A percentile compares a stretch with the other conserved stretches of the same genome.
These are phyloP conservation scores for Aristolochia californica DNA, from an alignment of 164 flowering plant genomes.

Conservation along the genomic window DNA sequence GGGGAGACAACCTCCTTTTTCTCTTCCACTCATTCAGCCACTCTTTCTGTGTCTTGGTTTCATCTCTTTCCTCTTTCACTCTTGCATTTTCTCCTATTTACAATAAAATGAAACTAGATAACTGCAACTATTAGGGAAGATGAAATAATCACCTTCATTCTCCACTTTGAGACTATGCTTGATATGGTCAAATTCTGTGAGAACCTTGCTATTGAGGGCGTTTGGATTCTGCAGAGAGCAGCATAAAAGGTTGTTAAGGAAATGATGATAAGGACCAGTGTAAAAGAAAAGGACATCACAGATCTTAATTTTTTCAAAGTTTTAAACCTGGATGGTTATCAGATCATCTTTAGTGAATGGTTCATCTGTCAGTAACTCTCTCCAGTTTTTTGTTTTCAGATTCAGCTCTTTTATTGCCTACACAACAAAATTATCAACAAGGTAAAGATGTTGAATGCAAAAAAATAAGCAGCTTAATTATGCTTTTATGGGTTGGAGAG, in stretches of 20 bases:
- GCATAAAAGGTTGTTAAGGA: background rate
- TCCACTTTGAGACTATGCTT: conserved; percentile 72
- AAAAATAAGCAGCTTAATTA: background rate
- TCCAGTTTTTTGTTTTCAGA: conserved; percentile 92
- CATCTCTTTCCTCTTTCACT: too few species aligned
- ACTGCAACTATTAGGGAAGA: too few species aligned
- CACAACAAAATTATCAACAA: background rate
- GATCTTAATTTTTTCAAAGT: background rate
- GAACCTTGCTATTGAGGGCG: conserved; percentile 71
- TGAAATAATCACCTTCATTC: conserved; percentile 57
- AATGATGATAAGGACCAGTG: background rate
- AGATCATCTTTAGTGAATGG: conserved; percentile 73
- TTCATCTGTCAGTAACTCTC: conserved; percentile 94
- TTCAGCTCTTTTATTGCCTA: conserved; percentile 93
- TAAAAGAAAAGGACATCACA: conserved; percentile 1
- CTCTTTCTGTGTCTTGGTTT: too few species aligned
- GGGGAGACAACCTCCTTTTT: too few species aligned
- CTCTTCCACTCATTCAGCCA: too few species aligned
- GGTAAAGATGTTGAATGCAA: background rate
- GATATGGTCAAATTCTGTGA: conserved; percentile 84
- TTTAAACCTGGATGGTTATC: conserved; percentile 81
- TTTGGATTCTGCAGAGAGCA: conserved; percentile 73
- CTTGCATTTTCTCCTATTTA: too few species aligned
- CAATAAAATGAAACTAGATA: too few species aligned
- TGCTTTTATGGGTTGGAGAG: background rate